Percentiles rank a stretch among this genome's conserved stretches.
These are phyloP conservation scores for Geotrichum aggregatum DNA, from an alignment of 1,139 yeast species.

Conservation along the genomic window DNA sequence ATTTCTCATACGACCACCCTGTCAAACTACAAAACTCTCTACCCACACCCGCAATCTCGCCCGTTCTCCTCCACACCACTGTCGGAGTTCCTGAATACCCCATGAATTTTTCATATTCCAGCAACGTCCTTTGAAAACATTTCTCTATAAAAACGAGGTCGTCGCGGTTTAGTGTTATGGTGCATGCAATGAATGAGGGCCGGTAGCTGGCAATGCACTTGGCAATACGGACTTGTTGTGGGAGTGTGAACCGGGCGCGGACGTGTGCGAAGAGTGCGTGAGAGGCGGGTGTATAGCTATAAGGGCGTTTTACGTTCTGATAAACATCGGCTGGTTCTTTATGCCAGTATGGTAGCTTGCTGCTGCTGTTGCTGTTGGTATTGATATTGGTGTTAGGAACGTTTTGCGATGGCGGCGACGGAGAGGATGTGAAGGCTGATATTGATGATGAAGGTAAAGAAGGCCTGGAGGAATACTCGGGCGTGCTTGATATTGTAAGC, in stretches of 20 bases:
- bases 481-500: too few species aligned
- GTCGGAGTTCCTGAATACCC: slow-evolving; percentile 89
- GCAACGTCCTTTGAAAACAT: slow-evolving; percentile 82
- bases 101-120: slow-evolving; percentile 81
- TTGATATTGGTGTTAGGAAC: too few species aligned
- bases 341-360: slow-evolving; percentile 10
- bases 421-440: too few species aligned
- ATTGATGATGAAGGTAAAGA: too few species aligned
- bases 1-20: slow-evolving; percentile 75
- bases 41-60: slow-evolving; percentile 92
- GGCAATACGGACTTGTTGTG: slow-evolving; percentile 76
- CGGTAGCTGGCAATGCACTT: slow-evolving; percentile 84
- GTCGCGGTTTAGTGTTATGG: slow-evolving; percentile 80
- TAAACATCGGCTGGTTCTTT: slow-evolving; percentile 34
- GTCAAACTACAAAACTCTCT: slow-evolving; percentile 84
- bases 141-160: slow-evolving; percentile 93
- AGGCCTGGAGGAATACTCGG: too few species aligned
- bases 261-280: slow-evolving; percentile 76
- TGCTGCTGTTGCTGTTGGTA: too few species aligned
- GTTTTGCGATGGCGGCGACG: too few species aligned
- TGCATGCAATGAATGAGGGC: slow-evolving; percentile 89
- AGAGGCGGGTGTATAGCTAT: slow-evolving; percentile 84
- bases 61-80: slow-evolving; percentile 89
- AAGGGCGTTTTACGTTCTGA: slow-evolving; percentile 48
- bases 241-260: slow-evolving; percentile 63